Conservation (phyloP, 495 filamentous ascomycete genomes). For the Gamarada debralockiae region DNA sequence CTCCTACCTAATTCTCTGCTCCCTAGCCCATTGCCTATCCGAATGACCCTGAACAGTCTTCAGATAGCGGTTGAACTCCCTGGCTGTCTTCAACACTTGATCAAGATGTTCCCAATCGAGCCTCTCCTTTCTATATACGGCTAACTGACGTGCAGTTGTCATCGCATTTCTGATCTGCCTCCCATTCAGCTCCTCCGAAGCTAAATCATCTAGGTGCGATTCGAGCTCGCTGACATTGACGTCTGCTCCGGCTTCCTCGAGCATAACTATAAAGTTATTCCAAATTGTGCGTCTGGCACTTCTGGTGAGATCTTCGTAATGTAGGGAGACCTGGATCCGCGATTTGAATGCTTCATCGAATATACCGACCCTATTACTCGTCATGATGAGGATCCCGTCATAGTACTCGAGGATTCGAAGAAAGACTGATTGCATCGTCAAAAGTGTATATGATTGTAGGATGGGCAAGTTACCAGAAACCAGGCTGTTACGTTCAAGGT, state of each 20-base stretch:
- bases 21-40: constrained; percentile 4
- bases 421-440: constrained; percentile 38
- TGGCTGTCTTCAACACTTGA: constrained; percentile 15
- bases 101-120: constrained; percentile 10
- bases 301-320: constrained; percentile 31
- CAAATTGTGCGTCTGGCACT: constrained; percentile 3
- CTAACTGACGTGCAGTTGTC: constrained; percentile 31
- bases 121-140: constrained; percentile 2
- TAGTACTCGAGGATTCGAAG: constrained; percentile 54
- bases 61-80: constrained; percentile 23
- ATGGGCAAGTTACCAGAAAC: constrained; percentile 32
- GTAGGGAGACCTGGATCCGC: constrained; percentile 43
- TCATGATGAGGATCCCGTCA: constrained; percentile 49
- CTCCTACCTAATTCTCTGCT: constrained; percentile 3
- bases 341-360: constrained; percentile 47
- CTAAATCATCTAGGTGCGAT: constrained; percentile 7
- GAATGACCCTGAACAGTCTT: constrained; percentile 14
- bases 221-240: constrained; percentile 3
- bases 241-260: constrained; percentile 4
- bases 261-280: constrained; percentile 9
- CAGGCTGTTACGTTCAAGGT: constrained; percentile 44
- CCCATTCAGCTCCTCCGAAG: constrained; percentile 35
- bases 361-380: constrained; percentile 45
- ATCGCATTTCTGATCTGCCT: constrained; percentile 36
- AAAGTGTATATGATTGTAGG: constrained; percentile 27